Evolutionary conservation across 2,329 filamentous ascomycete species (phyloP).

Genomic region (Diaporthe eres): DNA sequence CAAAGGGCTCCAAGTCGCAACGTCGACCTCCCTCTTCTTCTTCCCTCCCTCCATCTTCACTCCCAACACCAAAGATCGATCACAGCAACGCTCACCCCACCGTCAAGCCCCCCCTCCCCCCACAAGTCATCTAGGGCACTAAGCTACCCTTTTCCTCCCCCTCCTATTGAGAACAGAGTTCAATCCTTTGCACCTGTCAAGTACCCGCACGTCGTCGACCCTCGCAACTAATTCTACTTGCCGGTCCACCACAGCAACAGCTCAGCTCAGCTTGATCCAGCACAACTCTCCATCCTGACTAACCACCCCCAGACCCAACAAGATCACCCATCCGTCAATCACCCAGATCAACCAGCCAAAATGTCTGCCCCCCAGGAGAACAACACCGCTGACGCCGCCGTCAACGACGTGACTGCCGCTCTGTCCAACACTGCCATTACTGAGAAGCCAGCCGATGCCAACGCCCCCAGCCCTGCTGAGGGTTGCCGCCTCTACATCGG

Average conservation of each 20-base stretch:
- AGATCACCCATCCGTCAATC: conserved; percentile 50
- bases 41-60: conserved; percentile 52
- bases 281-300: conserved; percentile 55
- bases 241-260: conserved; percentile 47
- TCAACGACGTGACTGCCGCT: conserved; percentile 83
- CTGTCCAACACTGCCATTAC: conserved; percentile 81
- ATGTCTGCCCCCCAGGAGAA: conserved; percentile 90
- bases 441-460: conserved; percentile 77
- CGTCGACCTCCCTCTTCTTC: conserved; percentile 47
- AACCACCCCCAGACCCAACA: conserved; percentile 58
- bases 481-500: conserved; percentile 99
- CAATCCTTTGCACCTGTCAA: conserved; percentile 60
- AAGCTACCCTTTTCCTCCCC: conserved; percentile 86
- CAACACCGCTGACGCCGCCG: conserved; percentile 72
- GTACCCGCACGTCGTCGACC: conserved; percentile 56
- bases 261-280: conserved; percentile 33
- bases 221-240: conserved; percentile 54
- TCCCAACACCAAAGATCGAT: conserved; percentile 51
- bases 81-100: conserved; percentile 55
- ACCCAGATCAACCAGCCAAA: conserved; percentile 63
- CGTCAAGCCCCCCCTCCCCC: conserved; percentile 51
- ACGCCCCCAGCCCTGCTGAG: conserved; percentile 97
- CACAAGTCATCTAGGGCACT: conserved; percentile 81
- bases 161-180: conserved; percentile 79
- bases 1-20: conserved; percentile 46